Conservation (phyloP, 805 yeast genomes). For the Candida ovalis region DNA sequence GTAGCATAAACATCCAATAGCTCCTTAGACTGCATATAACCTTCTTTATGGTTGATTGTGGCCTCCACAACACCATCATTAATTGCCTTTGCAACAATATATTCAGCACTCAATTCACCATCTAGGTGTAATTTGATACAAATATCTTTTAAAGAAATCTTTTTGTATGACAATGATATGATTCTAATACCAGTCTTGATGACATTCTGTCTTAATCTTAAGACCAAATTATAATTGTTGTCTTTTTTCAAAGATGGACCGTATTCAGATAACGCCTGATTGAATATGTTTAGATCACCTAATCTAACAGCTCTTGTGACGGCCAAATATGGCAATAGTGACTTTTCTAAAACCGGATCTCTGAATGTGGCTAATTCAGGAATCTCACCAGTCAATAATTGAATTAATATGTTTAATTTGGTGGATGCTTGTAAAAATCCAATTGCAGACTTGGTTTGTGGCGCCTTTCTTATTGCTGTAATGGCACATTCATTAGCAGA, state of each 20-base stretch:
- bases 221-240: conserved; percentile 77
- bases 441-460: conserved; percentile 77
- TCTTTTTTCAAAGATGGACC: conserved; percentile 64
- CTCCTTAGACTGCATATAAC: conserved; percentile 89
- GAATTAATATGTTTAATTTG: conserved; percentile 83
- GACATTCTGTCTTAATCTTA: conserved; percentile 91
- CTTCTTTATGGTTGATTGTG: conserved; percentile 81
- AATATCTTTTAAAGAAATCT: conserved; percentile 87
- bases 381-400: conserved; percentile 92
- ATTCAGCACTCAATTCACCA: conserved; percentile 93
- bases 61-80: conserved; percentile 98
- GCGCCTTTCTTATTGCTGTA: conserved; percentile 95
- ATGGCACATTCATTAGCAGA: conserved; percentile 85
- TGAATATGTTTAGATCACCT: conserved; percentile 84
- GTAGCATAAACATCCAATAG: conserved; percentile 84
- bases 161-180: conserved; percentile 85
- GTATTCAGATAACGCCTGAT: conserved; percentile 61
- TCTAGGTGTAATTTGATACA: conserved; percentile 90
- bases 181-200: conserved; percentile 96
- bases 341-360: conserved; percentile 53
- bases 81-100: conserved; percentile 93
- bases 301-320: conserved; percentile 87
- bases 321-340: conserved; percentile 76
- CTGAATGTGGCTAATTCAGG: conserved; percentile 84
- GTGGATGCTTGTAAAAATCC: conserved; percentile 91